Evolutionary conservation across 2,329 filamentous ascomycete species (phyloP).

Genomic region (Alternaria consortialis): DNA sequence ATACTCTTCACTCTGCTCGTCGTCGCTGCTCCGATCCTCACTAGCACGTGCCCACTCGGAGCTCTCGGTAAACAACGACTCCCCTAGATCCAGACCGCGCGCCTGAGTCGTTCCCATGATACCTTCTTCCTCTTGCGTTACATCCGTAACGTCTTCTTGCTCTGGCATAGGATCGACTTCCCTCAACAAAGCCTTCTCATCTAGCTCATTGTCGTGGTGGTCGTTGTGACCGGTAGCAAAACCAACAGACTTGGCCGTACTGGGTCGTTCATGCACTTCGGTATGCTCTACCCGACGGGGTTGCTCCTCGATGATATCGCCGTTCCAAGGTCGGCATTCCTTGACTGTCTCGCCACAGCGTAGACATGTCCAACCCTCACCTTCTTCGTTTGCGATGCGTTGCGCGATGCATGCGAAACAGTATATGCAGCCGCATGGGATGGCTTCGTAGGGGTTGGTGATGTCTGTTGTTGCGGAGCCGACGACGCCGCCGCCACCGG

Average conservation of each 20-base stretch:
- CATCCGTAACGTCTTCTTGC: constrained; percentile 21
- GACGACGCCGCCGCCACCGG: constrained; percentile 77
- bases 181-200: constrained; percentile 27
- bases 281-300: neutral
- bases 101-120: constrained; percentile 28
- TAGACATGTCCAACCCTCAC: constrained; percentile 91
- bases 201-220: constrained; percentile 5
- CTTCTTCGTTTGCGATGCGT: constrained; percentile 88
- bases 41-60: constrained; percentile 50
- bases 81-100: constrained; percentile 39
- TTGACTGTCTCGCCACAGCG: constrained; percentile 85
- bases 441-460: constrained; percentile 93
- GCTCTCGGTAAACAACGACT: constrained; percentile 42
- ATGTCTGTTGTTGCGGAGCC: constrained; percentile 92
- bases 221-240: constrained; percentile 24
- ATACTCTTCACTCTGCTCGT: constrained; percentile 49
- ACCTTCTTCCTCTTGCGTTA: constrained; percentile 4
- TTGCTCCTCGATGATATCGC: constrained; percentile 76
- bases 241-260: constrained; percentile 26
- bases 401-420: constrained; percentile 96
- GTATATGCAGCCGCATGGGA: constrained; percentile 90
- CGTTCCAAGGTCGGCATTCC: constrained; percentile 89
- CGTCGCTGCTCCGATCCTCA: constrained; percentile 31
- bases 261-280: constrained; percentile 10
- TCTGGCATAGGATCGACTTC: constrained; percentile 48